Evolutionary conservation across 179 eudicot genomes (phyloP).

Genomic region (Heliamphora pulchella): DNA sequence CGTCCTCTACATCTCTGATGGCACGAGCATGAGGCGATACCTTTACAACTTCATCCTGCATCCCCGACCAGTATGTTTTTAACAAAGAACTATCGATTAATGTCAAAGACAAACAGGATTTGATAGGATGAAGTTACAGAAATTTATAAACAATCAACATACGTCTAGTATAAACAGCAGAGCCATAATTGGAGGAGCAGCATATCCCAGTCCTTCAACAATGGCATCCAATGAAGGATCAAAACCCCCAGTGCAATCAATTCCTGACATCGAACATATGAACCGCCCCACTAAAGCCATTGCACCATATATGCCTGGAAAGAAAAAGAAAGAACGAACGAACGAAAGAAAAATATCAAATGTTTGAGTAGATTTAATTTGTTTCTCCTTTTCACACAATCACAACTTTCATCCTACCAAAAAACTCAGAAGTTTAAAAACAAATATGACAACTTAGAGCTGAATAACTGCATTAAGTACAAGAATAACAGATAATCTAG

Average conservation of each 20-base stretch:
- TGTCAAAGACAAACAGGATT: too few species aligned
- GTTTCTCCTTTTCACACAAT: not conserved
- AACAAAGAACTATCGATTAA: too few species aligned
- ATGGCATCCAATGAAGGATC: slow-evolving; percentile 63
- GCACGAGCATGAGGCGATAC: slow-evolving; percentile 98
- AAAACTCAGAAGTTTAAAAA: not conserved
- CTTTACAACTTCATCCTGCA: slow-evolving; percentile 98
- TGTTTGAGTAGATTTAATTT: not conserved
- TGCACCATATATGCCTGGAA: slow-evolving; percentile 81
- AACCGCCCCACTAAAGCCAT: slow-evolving; percentile 92
- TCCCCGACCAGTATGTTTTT: too few species aligned
- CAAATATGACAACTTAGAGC: not conserved
- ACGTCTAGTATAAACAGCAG: slow-evolving; percentile 93
- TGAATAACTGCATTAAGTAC: not conserved
- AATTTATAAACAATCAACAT: slow-evolving; percentile 14
- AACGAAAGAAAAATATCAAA: not conserved
- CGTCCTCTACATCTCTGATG: slow-evolving; percentile 96
- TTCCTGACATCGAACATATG: slow-evolving; percentile 73
- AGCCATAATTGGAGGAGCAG: slow-evolving; percentile 96
- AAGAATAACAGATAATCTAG: not conserved
- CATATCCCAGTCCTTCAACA: slow-evolving; percentile 93
- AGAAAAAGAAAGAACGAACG: not conserved
- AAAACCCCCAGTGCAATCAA: slow-evolving; percentile 74
- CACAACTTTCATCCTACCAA: not conserved
- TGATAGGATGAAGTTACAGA: too few species aligned